Conservation (phyloP, 2,329 filamentous ascomycete species). For the Curvularia sp. region DNA sequence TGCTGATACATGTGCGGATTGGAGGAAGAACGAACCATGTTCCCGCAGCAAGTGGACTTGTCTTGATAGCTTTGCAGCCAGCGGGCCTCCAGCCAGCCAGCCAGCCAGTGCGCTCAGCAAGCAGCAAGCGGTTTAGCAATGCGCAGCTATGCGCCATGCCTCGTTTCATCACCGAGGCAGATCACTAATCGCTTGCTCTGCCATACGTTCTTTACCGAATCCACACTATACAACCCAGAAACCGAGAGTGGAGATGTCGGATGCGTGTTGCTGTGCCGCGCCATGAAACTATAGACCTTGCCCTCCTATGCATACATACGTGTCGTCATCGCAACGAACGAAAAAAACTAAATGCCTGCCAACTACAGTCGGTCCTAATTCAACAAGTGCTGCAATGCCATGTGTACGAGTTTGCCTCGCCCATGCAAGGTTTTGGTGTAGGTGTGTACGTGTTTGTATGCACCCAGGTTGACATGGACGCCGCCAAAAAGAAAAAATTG, state of each 20-base stretch:
- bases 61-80: constrained; percentile 9
- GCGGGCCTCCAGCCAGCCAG: not conserved
- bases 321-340: constrained; percentile 35
- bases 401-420: constrained; percentile 34
- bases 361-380: constrained; percentile 14
- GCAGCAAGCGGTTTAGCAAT: constrained; percentile 3
- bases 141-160: constrained; percentile 16
- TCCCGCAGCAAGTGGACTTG: constrained; percentile 13
- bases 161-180: constrained; percentile 25
- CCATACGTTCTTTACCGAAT: constrained; percentile 4
- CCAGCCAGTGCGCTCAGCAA: not conserved
- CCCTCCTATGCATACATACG: constrained; percentile 32
- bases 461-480: constrained; percentile 12
- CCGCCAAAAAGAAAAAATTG: constrained; percentile 22
- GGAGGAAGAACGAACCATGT: constrained; percentile 25
- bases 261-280: constrained; percentile 23
- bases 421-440: constrained; percentile 19
- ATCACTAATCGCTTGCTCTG: constrained; percentile 20
- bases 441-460: constrained; percentile 6
- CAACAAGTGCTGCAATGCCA: constrained; percentile 30
- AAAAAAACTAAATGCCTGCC: constrained; percentile 15
- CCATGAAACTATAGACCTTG: constrained; percentile 16
- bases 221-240: constrained; percentile 11
- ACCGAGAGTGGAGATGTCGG: constrained; percentile 22
- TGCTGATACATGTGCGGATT: constrained; percentile 20